A percentile compares a stretch with the other conserved stretches of the same genome.
Evolutionary conservation across 2,329 filamentous ascomycete species (phyloP).

Genomic region (Paecilomyces sp.): DNA sequence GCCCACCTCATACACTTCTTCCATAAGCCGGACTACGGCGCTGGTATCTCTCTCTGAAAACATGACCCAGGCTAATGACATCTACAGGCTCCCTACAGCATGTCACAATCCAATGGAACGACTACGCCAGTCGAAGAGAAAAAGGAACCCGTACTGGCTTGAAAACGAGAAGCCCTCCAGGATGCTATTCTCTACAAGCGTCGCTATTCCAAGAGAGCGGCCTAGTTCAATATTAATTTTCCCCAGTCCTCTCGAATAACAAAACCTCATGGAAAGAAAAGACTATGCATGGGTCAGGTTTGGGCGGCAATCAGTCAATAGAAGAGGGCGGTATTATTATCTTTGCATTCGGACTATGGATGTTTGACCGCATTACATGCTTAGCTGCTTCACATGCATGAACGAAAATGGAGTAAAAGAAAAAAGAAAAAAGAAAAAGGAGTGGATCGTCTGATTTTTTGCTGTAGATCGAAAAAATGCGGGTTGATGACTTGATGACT

Average conservation of each 20-base stretch:
- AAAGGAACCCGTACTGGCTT: constrained; percentile 10
- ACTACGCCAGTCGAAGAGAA: constrained; percentile 47
- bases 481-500: background rate
- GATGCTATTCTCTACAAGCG: background rate
- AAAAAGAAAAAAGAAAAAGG: background rate
- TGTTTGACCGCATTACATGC: background rate
- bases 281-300: background rate
- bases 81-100: constrained; percentile 61
- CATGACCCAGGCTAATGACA: background rate
- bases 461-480: background rate
- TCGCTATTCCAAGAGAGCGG: background rate
- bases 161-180: background rate
- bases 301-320: background rate
- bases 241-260: background rate
- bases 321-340: background rate
- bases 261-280: background rate
- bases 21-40: background rate
- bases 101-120: constrained; percentile 58
- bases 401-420: background rate
- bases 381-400: background rate
- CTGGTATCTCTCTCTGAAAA: background rate
- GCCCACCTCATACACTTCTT: constrained; percentile 7
- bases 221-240: background rate
- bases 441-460: background rate
- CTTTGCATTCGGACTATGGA: background rate